Percentiles rank a stretch among this genome's conserved stretches.
Conservation (phyloP, 2,329 filamentous ascomycete species). For the Penicillium sp. region DNA sequence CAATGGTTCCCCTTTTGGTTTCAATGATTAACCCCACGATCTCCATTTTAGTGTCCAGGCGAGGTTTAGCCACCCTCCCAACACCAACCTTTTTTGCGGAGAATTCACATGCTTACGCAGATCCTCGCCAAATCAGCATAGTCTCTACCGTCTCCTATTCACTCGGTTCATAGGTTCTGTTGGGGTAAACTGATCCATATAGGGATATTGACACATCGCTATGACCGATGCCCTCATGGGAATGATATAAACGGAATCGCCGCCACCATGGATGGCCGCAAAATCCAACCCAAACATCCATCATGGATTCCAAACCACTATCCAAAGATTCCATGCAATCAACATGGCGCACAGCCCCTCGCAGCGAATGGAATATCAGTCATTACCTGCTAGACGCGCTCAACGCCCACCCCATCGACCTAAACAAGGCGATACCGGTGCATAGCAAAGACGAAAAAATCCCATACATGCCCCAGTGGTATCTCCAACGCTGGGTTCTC, state of each 20-base stretch:
- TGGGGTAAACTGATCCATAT: conserved; percentile 18
- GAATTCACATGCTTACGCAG: conserved; percentile 15
- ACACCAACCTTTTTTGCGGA: conserved; percentile 1
- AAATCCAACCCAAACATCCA: not conserved
- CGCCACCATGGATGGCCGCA: not conserved
- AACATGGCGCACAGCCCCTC: conserved; percentile 28
- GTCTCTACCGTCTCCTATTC: conserved; percentile 1
- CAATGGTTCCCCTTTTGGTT: conserved; percentile 7
- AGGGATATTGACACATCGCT: conserved; percentile 1
- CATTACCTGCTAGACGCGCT: conserved; percentile 28
- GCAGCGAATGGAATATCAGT: conserved; percentile 25
- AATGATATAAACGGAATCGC: conserved; percentile 17
- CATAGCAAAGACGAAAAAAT: conserved; percentile 45
- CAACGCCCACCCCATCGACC: conserved; percentile 26
- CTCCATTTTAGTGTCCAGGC: not conserved
- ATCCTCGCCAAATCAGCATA: conserved; percentile 10
- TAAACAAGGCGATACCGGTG: conserved; percentile 34
- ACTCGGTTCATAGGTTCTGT: conserved; percentile 12
- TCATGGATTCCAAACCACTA: conserved; percentile 23
- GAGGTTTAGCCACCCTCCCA: conserved; percentile 1
- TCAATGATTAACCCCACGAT: not conserved
- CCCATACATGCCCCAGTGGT: conserved; percentile 39
- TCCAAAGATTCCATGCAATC: conserved; percentile 35
- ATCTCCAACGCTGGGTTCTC: conserved; percentile 43
- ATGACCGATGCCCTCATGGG: not conserved